These are phyloP conservation scores for Cercospora beticola DNA, from an alignment of 2,329 filamentous ascomycete genomes.

Conservation along the genomic window DNA sequence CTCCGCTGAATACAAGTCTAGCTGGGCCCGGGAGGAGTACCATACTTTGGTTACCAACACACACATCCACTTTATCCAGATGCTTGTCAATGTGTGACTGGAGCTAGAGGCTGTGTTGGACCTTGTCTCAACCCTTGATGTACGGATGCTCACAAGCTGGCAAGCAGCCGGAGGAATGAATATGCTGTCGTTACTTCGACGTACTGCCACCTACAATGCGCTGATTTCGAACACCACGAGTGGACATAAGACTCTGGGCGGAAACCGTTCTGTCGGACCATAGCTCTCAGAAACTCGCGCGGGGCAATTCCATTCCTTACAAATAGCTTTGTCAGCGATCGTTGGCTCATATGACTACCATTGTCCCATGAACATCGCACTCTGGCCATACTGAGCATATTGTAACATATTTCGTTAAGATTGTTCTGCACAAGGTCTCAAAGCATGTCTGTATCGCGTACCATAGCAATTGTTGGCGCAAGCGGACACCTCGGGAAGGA, in stretches of 20 bases:
- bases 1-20: neutral
- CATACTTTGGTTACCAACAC: neutral
- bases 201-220: neutral
- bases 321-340: neutral
- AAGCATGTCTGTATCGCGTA: neutral
- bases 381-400: neutral
- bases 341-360: neutral
- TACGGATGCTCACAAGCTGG: neutral
- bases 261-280: neutral
- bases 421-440: neutral
- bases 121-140: neutral
- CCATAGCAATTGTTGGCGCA: neutral
- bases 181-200: neutral
- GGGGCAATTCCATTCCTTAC: neutral
- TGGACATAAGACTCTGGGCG: no score
- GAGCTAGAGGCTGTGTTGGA: neutral
- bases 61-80: neutral
- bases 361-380: neutral
- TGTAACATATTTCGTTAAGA: neutral
- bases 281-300: neutral
- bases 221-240: neutral
- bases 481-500: neutral
- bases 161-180: neutral
- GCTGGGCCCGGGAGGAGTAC: neutral
- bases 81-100: neutral